These are phyloP conservation scores for Balakata baccata DNA, from an alignment of 345 rosid species.

Conservation along the genomic window DNA sequence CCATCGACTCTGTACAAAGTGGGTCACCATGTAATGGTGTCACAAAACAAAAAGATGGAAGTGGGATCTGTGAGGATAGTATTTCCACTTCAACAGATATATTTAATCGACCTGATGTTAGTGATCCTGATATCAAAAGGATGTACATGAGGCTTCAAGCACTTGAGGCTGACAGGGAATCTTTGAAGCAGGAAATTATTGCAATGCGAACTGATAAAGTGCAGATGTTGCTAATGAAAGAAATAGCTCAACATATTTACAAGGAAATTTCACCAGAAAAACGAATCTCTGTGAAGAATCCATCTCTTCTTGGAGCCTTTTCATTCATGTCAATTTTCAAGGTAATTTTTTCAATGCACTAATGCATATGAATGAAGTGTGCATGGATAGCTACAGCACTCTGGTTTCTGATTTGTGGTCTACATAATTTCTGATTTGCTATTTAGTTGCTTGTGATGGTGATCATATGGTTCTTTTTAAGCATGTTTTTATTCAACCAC, in stretches of 20 bases:
- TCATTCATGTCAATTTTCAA: constrained; percentile 63
- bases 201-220: constrained; percentile 95
- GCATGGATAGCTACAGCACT: neutral
- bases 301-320: constrained; percentile 40
- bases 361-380: neutral
- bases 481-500: no score
- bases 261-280: constrained; percentile 68
- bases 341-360: constrained; percentile 40
- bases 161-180: constrained; percentile 96
- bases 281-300: constrained; percentile 43
- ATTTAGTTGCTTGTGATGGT: neutral
- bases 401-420: neutral
- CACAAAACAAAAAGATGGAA: constrained; percentile 42
- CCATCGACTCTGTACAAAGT: constrained; percentile 73
- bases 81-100: constrained; percentile 45
- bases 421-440: neutral
- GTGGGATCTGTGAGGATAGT: constrained; percentile 44
- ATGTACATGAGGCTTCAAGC: constrained; percentile 89
- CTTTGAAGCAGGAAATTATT: constrained; percentile 82
- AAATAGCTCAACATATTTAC: constrained; percentile 90
- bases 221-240: constrained; percentile 75
- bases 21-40: constrained; percentile 35
- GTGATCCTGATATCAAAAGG: constrained; percentile 77
- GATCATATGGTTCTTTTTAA: neutral
- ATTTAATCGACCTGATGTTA: constrained; percentile 43